Conservation (phyloP, 306 rosid genomes). For the Rubus idaeus region DNA sequence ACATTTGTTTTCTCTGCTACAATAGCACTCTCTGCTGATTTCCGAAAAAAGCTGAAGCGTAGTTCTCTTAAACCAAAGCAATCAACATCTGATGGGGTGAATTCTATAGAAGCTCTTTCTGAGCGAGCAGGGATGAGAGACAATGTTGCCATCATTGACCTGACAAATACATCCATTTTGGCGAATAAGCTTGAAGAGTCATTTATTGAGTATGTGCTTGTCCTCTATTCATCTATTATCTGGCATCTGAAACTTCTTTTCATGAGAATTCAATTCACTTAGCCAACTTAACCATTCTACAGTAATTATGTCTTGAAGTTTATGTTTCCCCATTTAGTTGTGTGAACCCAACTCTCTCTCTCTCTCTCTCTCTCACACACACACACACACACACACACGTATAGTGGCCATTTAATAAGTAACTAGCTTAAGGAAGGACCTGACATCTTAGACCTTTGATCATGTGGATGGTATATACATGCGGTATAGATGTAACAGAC, state of each 20-base stretch:
- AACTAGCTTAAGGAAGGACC: neutral
- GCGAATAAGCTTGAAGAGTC: slow-evolving; percentile 90
- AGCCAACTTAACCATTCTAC: neutral
- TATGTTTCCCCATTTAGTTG: neutral
- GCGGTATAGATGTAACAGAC: neutral
- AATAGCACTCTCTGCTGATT: slow-evolving; percentile 82
- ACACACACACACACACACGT: no score
- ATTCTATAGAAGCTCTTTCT: slow-evolving; percentile 83
- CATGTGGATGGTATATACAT: neutral
- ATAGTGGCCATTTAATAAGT: neutral
- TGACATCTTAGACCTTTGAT: neutral
- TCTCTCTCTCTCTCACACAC: no score
- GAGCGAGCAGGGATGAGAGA: slow-evolving; percentile 90
- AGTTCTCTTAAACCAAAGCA: slow-evolving; percentile 58
- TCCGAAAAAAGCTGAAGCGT: slow-evolving; percentile 86
- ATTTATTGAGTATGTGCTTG: slow-evolving; percentile 74
- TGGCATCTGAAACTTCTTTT: slow-evolving; percentile 20
- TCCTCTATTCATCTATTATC: slow-evolving; percentile 17
- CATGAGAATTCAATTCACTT: slow-evolving; percentile 7
- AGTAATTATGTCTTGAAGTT: neutral
- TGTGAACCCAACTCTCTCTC: neutral
- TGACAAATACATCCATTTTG: slow-evolving; percentile 70
- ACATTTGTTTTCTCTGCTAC: slow-evolving; percentile 97
- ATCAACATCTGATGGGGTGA: slow-evolving; percentile 53
- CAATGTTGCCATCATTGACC: slow-evolving; percentile 86